Base-by-base conservation (phyloP, 306 rosid genomes). In the Hylodesmum podocarpum region DNA sequence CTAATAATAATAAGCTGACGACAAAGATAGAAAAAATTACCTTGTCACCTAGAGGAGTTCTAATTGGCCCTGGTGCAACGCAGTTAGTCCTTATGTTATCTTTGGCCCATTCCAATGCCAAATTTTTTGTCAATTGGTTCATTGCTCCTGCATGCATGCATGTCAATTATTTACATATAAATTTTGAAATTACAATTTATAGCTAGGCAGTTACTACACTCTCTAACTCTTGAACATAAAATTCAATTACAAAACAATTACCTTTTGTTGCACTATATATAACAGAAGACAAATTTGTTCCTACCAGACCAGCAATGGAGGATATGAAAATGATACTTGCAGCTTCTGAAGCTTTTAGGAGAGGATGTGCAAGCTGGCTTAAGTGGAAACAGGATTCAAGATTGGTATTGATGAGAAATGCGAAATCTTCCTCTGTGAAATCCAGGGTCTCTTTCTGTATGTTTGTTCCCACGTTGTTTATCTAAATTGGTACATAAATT, bases 71-170 rank as follows among this genome's bases (percentile, higher is more conserved):
- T 15, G 95, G 95, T 28, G 90, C 90, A 67, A 88, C 77, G 16
- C 87, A 80, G n/a, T 88, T 90, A 19, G 75, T 76, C 75, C 90
- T 86, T 40, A 81, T 84, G 1, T 90, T 86, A 36, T 90, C 88
- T 59, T 84, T 84, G 40, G 90, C 90, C 95, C 92, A 86, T 28
- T 86, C 92, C 8, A 90, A 86, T 21, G 96, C 91, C 84, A 90
- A 61, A 11, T 58, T 73, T 78, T 64, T 84, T 0, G 91, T 74
- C 4, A 86, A 10, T 7, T 86, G 89, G 46, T 78, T 90, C 1
- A 84, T 80, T 78, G 90, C 92, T 37, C 89, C 90, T 86, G 77
- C 61, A 57, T 24, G 51, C 89, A 89, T 86, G 77, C 61, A 57
- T 24, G 51, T 28, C 36, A 25, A 14, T 65, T 25, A 25, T 8